Evolutionary conservation across 306 rosid genomes (phyloP), one percentile per base, ranked within the genome.

Genomic region (cucumber (Cucumis sativus)): DNA sequence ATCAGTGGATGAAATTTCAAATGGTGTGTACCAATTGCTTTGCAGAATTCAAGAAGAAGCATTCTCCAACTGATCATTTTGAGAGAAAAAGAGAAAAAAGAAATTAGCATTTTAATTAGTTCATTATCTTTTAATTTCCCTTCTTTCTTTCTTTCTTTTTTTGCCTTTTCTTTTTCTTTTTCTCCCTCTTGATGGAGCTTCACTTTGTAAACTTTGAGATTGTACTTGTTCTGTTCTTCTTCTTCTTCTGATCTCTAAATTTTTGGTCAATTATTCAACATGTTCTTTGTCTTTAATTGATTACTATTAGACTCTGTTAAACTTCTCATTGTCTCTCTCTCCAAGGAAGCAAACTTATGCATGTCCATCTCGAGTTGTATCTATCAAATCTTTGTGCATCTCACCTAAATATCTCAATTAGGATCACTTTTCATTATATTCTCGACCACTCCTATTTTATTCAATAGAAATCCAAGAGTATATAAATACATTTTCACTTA

Each of bases 1-100:
- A 3, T 57, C 79, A 2, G 79, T 8, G 71, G 69, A 76, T 41
- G 79, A 76, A 41, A 76, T 76, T 60, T 41, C 79, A 20, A 76
- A 37, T 41, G 69, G 70, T 21, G 54, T 59, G 5, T 25, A 76
- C 23, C 79, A 76, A 66, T 59, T 76, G 79, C 15, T 76, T 6
- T 76, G 70, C 41, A 76, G 56, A 76, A 76, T 76, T 59, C 69
- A 76, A 37, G 79, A 76, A 40, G 70, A 76, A 10, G 39, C 58
- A 14, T 70, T 43, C 57, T 70, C 76, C 7, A 8, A 13, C 21
- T 70, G 40, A 70, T 28, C 30, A 28, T 70, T 69, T 67, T 67
- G 52, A 66, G 49, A 23, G 37, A 37, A 16, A 66, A 66, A 39
- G 30, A 10, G 13, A 43, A 30, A 33, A 74, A 33, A n/a, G 1